Evolutionary conservation across 73 alveolate species (phyloP).

Genomic region (Symbiodinium natans): DNA sequence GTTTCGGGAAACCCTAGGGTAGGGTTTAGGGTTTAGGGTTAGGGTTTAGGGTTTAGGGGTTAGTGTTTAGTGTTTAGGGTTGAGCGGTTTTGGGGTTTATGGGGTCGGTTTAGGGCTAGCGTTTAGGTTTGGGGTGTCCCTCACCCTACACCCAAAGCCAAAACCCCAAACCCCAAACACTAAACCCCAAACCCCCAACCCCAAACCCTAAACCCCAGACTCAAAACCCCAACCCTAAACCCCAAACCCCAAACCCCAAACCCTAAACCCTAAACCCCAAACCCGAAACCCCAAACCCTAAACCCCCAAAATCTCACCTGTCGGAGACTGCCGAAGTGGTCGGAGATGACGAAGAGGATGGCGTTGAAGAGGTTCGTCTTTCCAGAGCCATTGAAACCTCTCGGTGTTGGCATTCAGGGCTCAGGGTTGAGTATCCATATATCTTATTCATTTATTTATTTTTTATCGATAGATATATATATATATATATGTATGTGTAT

Average conservation of each 20-base stretch:
- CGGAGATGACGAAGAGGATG: constrained; percentile 92
- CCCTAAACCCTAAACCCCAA: neutral
- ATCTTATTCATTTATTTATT: no score
- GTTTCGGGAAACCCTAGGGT: no score
- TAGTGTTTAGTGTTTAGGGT: no score
- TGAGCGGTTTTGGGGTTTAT: no score
- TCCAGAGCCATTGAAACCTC: constrained; percentile 94
- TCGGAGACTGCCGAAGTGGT: constrained; percentile 54
- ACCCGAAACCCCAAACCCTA: neutral
- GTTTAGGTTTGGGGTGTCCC: neutral
- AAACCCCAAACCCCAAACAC: neutral
- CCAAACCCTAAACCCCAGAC: neutral
- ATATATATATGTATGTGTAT: no score
- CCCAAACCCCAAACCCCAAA: neutral
- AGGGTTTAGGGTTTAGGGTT: no score
- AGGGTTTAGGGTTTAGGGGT: neutral
- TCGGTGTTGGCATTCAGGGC: no score
- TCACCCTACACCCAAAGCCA: no score
- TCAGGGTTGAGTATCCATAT: neutral
- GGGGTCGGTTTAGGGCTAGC: no score
- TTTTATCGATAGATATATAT: no score
- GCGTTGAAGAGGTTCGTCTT: constrained; percentile 93
- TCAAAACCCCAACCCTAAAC: neutral
- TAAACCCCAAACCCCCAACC: neutral
- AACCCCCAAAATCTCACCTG: neutral